Percentiles rank a stretch among this genome's conserved stretches.
phyloP scores from a whole-genome alignment of 495 filamentous ascomycete genomes.

The Penicillium dipodomyicola region DNA sequence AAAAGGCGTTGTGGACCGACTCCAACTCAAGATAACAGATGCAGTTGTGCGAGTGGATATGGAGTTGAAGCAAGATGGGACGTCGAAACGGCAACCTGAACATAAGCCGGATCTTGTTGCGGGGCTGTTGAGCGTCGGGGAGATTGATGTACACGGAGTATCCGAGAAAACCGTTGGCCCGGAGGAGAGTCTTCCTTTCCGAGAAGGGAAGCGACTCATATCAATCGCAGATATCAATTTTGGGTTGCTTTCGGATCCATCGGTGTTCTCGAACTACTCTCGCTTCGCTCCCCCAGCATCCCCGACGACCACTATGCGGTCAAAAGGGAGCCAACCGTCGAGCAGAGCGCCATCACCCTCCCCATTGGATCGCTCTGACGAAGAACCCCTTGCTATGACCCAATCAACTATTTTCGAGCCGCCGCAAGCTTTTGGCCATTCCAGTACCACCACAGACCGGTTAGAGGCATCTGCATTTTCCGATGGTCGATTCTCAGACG shows the following conservation, averaged over 20 bases:
- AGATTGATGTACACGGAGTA: conserved; percentile 65
- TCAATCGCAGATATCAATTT: conserved; percentile 60
- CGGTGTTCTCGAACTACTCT: conserved; percentile 65
- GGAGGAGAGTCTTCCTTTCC: conserved; percentile 26
- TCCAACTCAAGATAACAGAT: conserved; percentile 69
- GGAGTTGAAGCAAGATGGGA: conserved; percentile 47
- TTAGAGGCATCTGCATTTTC: conserved; percentile 38
- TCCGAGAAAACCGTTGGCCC: conserved; percentile 37
- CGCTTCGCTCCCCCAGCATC: conserved; percentile 61
- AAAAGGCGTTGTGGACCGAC: conserved; percentile 75
- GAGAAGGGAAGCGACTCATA: conserved; percentile 64
- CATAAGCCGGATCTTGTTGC: conserved; percentile 53
- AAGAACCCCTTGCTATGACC: conserved; percentile 39
- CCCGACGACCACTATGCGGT: conserved; percentile 52
- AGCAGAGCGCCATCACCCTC: conserved; percentile 36
- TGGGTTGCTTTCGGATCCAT: conserved; percentile 67
- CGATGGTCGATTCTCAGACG: conserved; percentile 47
- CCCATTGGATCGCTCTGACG: conserved; percentile 27
- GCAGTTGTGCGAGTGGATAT: conserved; percentile 63
- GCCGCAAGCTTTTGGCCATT: conserved; percentile 14
- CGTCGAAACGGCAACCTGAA: conserved; percentile 40
- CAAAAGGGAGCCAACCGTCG: conserved; percentile 34
- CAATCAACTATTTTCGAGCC: conserved; percentile 44
- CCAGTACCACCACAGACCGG: conserved; percentile 3
- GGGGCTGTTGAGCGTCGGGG: conserved; percentile 62